Conservation (phyloP, 176 grass and related monocot species). For the Triticum dicoccoides region DNA sequence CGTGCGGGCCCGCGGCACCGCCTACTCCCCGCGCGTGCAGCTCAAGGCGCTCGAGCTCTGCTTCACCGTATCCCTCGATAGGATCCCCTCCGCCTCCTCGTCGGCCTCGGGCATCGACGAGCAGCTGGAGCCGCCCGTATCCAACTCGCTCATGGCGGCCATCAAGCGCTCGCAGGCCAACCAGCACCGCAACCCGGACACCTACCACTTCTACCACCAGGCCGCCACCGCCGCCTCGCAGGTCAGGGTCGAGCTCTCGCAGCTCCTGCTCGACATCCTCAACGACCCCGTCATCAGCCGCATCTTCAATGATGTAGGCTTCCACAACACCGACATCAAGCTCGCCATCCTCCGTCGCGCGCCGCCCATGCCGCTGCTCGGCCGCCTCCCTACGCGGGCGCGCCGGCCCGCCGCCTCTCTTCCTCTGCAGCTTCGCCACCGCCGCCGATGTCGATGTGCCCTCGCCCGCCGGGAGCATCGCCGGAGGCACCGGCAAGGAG, state of each 20-base stretch:
- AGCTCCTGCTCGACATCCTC: conserved; percentile 74
- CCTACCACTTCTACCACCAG: conserved; percentile 79
- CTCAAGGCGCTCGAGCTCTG: conserved; percentile 87
- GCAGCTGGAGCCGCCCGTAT: conserved; percentile 48
- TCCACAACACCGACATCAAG: conserved; percentile 76
- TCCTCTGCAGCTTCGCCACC: conserved; percentile 78
- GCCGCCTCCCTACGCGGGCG: conserved; percentile 20
- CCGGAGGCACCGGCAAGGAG: conserved; percentile 39
- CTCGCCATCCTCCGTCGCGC: conserved; percentile 68
- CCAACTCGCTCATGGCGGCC: conserved; percentile 93
- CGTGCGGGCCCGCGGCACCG: conserved; percentile 29
- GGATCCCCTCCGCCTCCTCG: conserved; percentile 38
- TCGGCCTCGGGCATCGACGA: not conserved
- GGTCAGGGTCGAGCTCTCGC: conserved; percentile 80
- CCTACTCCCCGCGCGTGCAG: conserved; percentile 48
- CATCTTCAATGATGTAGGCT: conserved; percentile 79
- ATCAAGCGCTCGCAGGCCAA: conserved; percentile 89
- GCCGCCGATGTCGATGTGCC: conserved; percentile 53
- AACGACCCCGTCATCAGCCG: conserved; percentile 91
- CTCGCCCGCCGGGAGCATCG: conserved; percentile 29
- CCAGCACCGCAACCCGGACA: conserved; percentile 65
- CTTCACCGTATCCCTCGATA: conserved; percentile 72
- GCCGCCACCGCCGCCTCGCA: conserved; percentile 2
- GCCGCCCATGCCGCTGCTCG: conserved; percentile 50
- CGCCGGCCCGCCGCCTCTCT: conserved; percentile 62